Base-by-base conservation (phyloP, 805 yeast genomes). In the Kluyveromyces siamensis region DNA sequence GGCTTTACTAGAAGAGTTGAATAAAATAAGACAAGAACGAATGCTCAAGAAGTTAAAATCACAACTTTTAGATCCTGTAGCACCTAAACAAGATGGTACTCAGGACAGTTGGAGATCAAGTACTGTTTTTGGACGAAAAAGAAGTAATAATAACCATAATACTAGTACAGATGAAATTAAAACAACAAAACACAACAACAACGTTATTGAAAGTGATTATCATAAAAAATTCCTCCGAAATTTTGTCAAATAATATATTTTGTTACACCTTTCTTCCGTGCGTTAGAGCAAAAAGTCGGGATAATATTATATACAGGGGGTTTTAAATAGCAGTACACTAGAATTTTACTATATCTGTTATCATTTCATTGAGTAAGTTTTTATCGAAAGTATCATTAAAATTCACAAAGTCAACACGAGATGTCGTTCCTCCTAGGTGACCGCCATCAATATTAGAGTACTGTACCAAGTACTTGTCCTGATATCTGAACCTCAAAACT, bases 201-300 rank as follows among this genome's bases (percentile, higher is more conserved):
- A 70, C 64, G 14, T 62, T 58, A 55, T 72, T 19, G 60, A 65
- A 41, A 70, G 73, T 43, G 69, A 68, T 13, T 71, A 68, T 48
- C 77, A 74, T 54, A 61, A 63, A 42, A 65, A 67, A 25, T 74
- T 74, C 48, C 61, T 74, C 61, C 65, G 70, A 46, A 69, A 64
- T 46, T 71, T 63, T 53, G 59, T 72, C 16, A 67, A 56, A 48
- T 73, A 52, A 51, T 38, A 57, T 48, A 14, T 38, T 27, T 9
- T 43, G 37, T 10, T n/a, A 37, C 4, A 39, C 18, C 2, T 13
- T 13, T 13, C 40, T 37, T 13, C 10, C 18, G 27, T 13, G 21
- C 21, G 27, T 39, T n/a, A 8, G 17, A 11, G 35, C 4, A 8
- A 30, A 30, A 30, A 30, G 14, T 30, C 7, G 14, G 18, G 39